Evolutionary conservation across 139 green algal species (phyloP), one percentile per base, ranked within the genome.

Genomic region (Chlamydomonas eustigma): DNA sequence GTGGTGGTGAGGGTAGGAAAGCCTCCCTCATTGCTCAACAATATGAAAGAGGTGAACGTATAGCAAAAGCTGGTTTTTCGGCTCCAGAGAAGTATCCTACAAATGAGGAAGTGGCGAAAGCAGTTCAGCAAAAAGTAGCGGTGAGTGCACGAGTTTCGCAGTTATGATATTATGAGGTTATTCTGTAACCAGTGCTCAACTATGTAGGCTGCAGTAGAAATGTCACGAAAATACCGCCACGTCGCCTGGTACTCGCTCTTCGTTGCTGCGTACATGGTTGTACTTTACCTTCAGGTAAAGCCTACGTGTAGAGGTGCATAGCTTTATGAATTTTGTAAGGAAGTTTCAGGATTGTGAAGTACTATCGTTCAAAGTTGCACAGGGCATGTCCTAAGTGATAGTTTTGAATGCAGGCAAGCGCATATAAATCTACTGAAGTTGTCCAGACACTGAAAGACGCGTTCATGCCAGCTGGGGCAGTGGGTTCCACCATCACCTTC

Each of bases 171-270:
- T 12, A 51, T 69, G 4, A 71, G 39, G 25, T 69, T 2, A 36
- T n/a, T 22, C 24, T 63, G 50, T 30, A 18, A 63, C 50, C 22
- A 18, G 24, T 63, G 50, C 50, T 30, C 22, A 18, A 63, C 50
- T 18, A 63, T 63, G 50, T 24, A 92, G 88, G 80, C 80, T 30
- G 84, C 86, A 0, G 88, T 93, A 67, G 87, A 89, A 39, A 86
- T 84, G 70, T 82, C 83, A 22, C 75, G 76, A 6, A 91, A 89
- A 58, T 93, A 93, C 65, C 71, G 81, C 5, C 86, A 92, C 37
- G 86, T 89, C 2, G 74, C 80, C 5, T 88, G 83, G 83, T 93
- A 91, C 82, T 84, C 78, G 1, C n/a, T 90, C 1, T 93, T 93
- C 65, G 86, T 91, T 37, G 84, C 77, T 34, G 79, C 83, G 1